Conservation (phyloP, 768 basidiomycete species). For the Termitomyces sp. region DNA sequence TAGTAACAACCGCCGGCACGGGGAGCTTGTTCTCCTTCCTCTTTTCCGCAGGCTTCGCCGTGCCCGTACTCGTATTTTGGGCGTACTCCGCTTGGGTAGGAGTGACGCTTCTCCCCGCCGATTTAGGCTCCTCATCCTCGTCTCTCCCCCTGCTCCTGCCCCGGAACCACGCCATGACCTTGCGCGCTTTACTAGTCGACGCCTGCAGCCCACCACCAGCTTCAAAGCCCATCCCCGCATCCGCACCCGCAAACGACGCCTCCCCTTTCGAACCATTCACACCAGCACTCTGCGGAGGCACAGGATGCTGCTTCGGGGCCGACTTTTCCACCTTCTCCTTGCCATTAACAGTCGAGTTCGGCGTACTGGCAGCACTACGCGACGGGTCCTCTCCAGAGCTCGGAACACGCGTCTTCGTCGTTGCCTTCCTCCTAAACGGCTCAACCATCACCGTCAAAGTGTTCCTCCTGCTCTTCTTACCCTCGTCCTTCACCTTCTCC, state of each 20-base stretch:
- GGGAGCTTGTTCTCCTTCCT: constrained; percentile 17
- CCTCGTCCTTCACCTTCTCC: constrained; percentile 21
- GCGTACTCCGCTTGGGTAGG: constrained; percentile 24
- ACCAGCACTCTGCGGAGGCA: constrained; percentile 9
- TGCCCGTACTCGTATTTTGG: neutral
- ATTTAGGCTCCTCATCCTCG: constrained; percentile 11
- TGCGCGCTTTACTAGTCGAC: constrained; percentile 83
- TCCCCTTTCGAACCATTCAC: constrained; percentile 2
- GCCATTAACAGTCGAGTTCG: neutral
- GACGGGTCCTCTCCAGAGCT: constrained; percentile 18
- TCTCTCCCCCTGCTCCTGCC: constrained; percentile 47
- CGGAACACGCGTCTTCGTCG: constrained; percentile 27
- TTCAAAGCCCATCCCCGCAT: constrained; percentile 25
- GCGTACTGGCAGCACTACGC: neutral
- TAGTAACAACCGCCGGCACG: constrained; percentile 35
- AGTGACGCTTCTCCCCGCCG: constrained; percentile 16
- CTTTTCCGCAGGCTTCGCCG: neutral
- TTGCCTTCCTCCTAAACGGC: constrained; percentile 50
- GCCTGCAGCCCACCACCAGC: constrained; percentile 44
- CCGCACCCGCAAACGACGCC: constrained; percentile 12
- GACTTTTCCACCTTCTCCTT: neutral
- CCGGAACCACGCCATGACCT: constrained; percentile 99
- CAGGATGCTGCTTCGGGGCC: neutral
- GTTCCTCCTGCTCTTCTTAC: constrained; percentile 66
- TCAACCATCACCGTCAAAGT: constrained; percentile 88